Evolutionary conservation across 2,329 filamentous ascomycete genomes (phyloP).

Genomic region (Graphilbum fragrans): DNA sequence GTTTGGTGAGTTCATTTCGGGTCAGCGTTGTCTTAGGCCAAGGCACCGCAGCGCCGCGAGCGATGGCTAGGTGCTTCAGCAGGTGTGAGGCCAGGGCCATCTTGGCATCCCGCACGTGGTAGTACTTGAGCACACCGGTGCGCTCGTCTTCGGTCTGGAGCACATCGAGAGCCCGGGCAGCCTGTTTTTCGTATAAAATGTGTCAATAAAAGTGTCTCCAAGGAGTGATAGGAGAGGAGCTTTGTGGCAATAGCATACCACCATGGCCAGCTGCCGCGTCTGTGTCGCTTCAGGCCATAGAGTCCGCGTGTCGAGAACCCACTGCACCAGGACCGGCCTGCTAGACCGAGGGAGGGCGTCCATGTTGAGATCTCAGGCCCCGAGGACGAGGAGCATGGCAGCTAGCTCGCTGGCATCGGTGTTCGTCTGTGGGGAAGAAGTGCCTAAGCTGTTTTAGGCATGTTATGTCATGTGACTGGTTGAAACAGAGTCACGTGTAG

Average conservation of each 20-base stretch:
- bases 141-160: slow-evolving; percentile 44
- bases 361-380: background rate
- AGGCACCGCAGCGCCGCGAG: slow-evolving; percentile 35
- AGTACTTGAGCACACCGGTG: slow-evolving; percentile 44
- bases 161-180: slow-evolving; percentile 30
- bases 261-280: slow-evolving; percentile 33
- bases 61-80: slow-evolving; percentile 59
- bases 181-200: slow-evolving; percentile 6
- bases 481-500: background rate
- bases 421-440: background rate
- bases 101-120: slow-evolving; percentile 59
- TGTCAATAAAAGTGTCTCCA: background rate
- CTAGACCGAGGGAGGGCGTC: slow-evolving; percentile 1
- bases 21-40: slow-evolving; percentile 48
- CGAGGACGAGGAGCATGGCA: too few relatives aligned
- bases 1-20: slow-evolving; percentile 43
- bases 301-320: slow-evolving; percentile 47
- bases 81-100: slow-evolving; percentile 62
- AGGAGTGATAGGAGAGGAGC: background rate
- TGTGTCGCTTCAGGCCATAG: slow-evolving; percentile 41
- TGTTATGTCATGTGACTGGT: background rate
- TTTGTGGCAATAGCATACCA: too few relatives aligned
- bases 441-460: background rate
- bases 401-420: too few relatives aligned
- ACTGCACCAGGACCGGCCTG: slow-evolving; percentile 37